Percentiles rank a stretch among this genome's conserved stretches.
These are phyloP conservation scores for Pseudocercospora musae DNA, from an alignment of 2,329 filamentous ascomycete genomes.

Conservation along the genomic window DNA sequence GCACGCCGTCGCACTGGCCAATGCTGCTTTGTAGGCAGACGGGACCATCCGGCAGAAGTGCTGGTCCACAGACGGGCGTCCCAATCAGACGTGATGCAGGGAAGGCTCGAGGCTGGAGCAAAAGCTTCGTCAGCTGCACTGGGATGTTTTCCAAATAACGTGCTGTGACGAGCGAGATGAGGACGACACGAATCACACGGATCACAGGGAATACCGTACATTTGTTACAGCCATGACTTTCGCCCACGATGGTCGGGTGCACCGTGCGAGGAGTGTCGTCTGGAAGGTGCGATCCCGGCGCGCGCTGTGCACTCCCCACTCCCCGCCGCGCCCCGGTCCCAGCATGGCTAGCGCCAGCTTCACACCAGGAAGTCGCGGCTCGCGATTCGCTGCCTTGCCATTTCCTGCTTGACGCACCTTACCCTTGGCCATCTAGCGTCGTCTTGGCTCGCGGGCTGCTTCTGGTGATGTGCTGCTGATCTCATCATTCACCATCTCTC, in stretches of 20 bases:
- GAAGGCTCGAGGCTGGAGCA: not conserved
- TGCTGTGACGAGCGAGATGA: not conserved
- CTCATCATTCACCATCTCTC: too few relatives aligned
- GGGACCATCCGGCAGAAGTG: too few relatives aligned
- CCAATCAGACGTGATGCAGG: too few relatives aligned
- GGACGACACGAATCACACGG: not conserved
- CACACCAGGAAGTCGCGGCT: not conserved
- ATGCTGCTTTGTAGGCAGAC: not conserved
- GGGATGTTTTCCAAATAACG: slow-evolving; percentile 3
- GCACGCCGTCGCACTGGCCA: not conserved
- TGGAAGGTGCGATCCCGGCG: too few relatives aligned
- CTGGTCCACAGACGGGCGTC: too few relatives aligned
- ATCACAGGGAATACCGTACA: too few relatives aligned
- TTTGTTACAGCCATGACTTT: not conserved
- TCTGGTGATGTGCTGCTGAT: not conserved
- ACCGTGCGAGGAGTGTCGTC: not conserved
- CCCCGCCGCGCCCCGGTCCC: not conserved
- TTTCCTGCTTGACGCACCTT: too few relatives aligned
- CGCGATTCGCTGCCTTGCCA: slow-evolving; percentile 3
- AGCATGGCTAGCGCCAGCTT: not conserved
- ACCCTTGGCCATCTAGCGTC: not conserved
- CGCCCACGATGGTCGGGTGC: not conserved
- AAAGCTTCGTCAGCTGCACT: not conserved
- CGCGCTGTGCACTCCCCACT: too few relatives aligned
- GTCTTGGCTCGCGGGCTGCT: not conserved